Percentiles rank a stretch among this genome's conserved stretches.
Evolutionary conservation across 2,329 filamentous ascomycete genomes (phyloP).

Genomic region (Aspergillus intermedius): DNA sequence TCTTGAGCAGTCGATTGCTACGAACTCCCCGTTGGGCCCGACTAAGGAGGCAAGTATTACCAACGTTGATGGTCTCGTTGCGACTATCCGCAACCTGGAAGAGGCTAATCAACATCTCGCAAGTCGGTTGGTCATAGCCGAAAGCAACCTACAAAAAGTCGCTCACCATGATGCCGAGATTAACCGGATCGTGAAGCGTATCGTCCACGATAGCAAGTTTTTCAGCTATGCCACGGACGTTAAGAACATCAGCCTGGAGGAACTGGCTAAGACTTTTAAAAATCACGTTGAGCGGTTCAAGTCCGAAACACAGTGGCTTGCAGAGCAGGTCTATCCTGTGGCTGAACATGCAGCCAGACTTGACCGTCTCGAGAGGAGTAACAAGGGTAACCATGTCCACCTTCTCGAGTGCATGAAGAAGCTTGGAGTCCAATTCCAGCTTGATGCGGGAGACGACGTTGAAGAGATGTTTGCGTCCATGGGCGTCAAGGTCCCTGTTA

Average conservation of each 20-base stretch:
- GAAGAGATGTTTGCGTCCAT: no score
- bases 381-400: not conserved
- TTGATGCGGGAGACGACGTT: not conserved
- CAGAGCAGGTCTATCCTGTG: not conserved
- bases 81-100: no score
- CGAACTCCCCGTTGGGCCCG: no score
- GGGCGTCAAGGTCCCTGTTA: no score
- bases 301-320: not conserved
- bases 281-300: not conserved
- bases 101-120: not conserved
- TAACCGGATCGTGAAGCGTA: not conserved
- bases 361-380: not conserved
- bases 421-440: not conserved
- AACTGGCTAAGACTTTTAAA: not conserved
- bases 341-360: not conserved
- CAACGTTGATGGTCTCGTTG: no score
- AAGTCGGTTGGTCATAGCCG: not conserved
- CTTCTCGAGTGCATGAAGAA: not conserved
- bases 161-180: not conserved
- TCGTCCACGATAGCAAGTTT: not conserved
- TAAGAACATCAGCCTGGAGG: not conserved
- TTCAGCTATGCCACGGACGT: not conserved
- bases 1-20: no score
- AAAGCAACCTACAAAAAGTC: not conserved
- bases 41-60: no score